Evolutionary conservation across 1,284 basidiomycete species (phyloP).

Genomic region (Rhodotorula sp.): DNA sequence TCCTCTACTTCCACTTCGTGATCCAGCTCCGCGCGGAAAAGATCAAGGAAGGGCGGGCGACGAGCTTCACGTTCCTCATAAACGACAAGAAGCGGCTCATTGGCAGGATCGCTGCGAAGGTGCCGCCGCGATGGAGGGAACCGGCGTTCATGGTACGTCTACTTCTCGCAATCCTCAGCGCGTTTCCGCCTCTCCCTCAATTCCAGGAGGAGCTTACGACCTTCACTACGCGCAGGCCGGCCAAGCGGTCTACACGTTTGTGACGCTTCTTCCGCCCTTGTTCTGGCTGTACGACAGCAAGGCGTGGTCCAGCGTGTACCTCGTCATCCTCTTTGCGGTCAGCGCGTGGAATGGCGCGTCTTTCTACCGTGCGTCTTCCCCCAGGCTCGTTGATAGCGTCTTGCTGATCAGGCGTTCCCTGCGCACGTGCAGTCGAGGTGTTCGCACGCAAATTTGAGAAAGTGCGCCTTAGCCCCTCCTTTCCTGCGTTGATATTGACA

Average conservation of each 20-base stretch:
- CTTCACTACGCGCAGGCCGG: conserved; percentile 25
- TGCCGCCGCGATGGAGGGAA: conserved; percentile 40
- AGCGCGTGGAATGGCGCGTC: conserved; percentile 48
- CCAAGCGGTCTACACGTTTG: conserved; percentile 46
- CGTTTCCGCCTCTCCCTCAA: not conserved
- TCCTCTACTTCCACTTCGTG: conserved; percentile 47
- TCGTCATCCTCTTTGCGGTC: conserved; percentile 44
- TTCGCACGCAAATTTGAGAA: conserved; percentile 45
- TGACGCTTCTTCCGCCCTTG: conserved; percentile 45
- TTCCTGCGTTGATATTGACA: not conserved
- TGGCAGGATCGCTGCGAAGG: conserved; percentile 43
- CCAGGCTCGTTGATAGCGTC: conserved; percentile 2
- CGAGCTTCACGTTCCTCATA: conserved; percentile 48
- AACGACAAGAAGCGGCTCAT: conserved; percentile 46
- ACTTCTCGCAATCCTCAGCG: conserved; percentile 5
- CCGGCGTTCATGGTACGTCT: conserved; percentile 44
- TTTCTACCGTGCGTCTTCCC: conserved; percentile 19
- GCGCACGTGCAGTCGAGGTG: conserved; percentile 39
- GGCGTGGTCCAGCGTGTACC: conserved; percentile 44
- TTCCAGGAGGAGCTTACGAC: not conserved
- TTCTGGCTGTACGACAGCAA: conserved; percentile 47
- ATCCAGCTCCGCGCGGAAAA: conserved; percentile 47
- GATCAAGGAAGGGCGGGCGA: conserved; percentile 48
- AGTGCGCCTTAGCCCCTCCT: not conserved
- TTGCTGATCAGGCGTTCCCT: not conserved